phyloP scores from a whole-genome alignment of 108 stramenopile genomes.

The Fragilariopsis cylindrus region DNA sequence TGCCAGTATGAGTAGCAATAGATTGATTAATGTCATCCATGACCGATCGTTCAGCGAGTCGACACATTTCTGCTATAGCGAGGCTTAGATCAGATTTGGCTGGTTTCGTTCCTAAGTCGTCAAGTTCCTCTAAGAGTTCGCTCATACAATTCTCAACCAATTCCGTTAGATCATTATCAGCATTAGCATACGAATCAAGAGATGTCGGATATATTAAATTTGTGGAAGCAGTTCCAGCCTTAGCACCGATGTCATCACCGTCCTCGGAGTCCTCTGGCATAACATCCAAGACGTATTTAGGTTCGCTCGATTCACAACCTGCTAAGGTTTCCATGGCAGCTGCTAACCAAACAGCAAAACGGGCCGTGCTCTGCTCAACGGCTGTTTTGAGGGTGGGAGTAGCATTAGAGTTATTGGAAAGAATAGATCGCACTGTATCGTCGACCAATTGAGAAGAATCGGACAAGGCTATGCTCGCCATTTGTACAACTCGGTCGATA shows the following conservation, averaged over 20 bases:
- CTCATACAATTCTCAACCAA: slow-evolving; percentile 8
- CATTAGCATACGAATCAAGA: background rate
- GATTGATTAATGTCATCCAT: slow-evolving; percentile 73
- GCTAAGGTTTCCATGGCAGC: slow-evolving; percentile 65
- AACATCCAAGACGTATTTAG: slow-evolving; percentile 35
- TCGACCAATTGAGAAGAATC: slow-evolving; percentile 84
- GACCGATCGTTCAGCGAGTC: slow-evolving; percentile 66
- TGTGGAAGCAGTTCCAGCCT: background rate
- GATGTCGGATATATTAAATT: slow-evolving; percentile 10
- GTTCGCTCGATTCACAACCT: slow-evolving; percentile 60
- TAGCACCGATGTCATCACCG: slow-evolving; percentile 15
- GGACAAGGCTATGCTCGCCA: slow-evolving; percentile 69
- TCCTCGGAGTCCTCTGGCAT: slow-evolving; percentile 28
- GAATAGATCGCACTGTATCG: slow-evolving; percentile 72
- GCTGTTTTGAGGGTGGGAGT: slow-evolving; percentile 37
- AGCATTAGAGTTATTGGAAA: slow-evolving; percentile 28
- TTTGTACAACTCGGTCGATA: slow-evolving; percentile 55
- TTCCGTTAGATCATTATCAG: slow-evolving; percentile 8
- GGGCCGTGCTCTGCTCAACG: slow-evolving; percentile 60
- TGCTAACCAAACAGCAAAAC: slow-evolving; percentile 79
- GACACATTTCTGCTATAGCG: slow-evolving; percentile 80
- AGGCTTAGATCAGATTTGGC: slow-evolving; percentile 41
- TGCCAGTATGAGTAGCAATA: slow-evolving; percentile 59
- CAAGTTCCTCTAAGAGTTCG: slow-evolving; percentile 6
- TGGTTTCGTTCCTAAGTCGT: background rate